Base-by-base conservation (phyloP, 768 basidiomycete genomes). In the Leccinum truebloodii region DNA sequence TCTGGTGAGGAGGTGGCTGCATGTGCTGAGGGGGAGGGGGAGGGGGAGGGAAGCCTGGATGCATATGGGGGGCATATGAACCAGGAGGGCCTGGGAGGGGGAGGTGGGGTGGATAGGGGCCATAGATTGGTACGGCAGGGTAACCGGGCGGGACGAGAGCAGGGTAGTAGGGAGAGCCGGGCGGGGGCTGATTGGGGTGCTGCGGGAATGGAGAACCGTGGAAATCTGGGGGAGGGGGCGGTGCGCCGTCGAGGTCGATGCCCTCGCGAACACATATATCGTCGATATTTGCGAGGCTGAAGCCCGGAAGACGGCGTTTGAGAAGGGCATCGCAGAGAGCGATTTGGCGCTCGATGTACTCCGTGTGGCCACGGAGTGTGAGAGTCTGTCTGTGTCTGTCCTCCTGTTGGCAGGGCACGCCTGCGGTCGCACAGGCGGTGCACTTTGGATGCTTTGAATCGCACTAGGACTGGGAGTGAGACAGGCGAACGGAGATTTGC, bases 361-460 rank as follows among this genome's bases (percentile, higher is more conserved):
- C 92, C 0, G 90, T 88, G 74, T 94, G 87, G 37, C 92, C 92
- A 44, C 92, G 81, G 2, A 89, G 89, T 54, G 91, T 93, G 68
- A 94, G 83, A 1, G 89, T 92, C 81, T 93, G 90, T 44, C 92
- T 80, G 75, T 94, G 91, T 52, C 92, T 80, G 78, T 94, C 92
- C 69, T 94, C 92, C 72, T 94, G 92, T 70, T 93, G 86, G 77
- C 92, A 94, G 48, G 82, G 73, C 0, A 87, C 88, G 65, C 88
- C 88, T 0, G 92, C 90, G 9, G 88, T 88, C 41, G 88, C 84
- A 71, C 92, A 94, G 39, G 92, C 89, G 18, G 89, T 90, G 71
- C 92, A 94, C 74, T 88, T 78, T 39, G 92, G 92, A 73, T 92
- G 90, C 71, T 92, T 93, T 7, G 91, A 93, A 75, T 94, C 92